These are phyloP conservation scores for Recurvomyces mirabilis DNA, from an alignment of 495 filamentous ascomycete species.

Conservation along the genomic window DNA sequence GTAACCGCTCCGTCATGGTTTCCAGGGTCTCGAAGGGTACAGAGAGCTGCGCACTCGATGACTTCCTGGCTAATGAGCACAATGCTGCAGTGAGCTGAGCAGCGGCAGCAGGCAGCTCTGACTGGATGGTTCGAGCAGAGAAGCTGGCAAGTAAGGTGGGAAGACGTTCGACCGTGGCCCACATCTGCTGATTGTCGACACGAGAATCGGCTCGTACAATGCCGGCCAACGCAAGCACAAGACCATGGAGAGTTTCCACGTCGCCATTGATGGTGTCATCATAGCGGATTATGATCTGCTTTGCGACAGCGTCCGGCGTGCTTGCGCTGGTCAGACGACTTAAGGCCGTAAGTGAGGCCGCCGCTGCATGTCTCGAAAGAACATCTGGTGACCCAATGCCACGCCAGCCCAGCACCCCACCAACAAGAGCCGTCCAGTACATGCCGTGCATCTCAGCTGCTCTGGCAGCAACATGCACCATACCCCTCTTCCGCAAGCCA, in stretches of 20 bases:
- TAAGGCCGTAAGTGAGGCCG: slow-evolving; percentile 38
- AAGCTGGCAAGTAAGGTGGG: neutral
- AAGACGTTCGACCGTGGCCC: neutral
- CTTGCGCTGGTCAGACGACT: slow-evolving; percentile 42
- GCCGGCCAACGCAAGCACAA: slow-evolving; percentile 21
- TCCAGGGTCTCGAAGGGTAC: slow-evolving; percentile 6
- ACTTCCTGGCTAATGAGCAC: slow-evolving; percentile 3
- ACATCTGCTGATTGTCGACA: neutral
- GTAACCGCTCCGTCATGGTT: slow-evolving; percentile 3
- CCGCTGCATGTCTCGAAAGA: slow-evolving; percentile 59
- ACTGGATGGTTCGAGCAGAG: slow-evolving; percentile 10
- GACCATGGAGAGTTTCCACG: slow-evolving; percentile 29
- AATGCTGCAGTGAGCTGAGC: slow-evolving; percentile 2
- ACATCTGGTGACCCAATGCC: slow-evolving; percentile 69
- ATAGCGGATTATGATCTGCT: neutral
- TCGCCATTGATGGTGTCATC: slow-evolving; percentile 8
- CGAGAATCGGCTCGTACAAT: slow-evolving; percentile 3
- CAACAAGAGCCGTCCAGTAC: slow-evolving; percentile 61
- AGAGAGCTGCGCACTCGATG: neutral
- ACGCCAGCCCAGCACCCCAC: slow-evolving; percentile 73
- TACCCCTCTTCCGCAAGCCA: slow-evolving; percentile 69
- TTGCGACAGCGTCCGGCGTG: neutral
- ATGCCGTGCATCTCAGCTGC: slow-evolving; percentile 49
- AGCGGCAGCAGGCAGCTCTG: slow-evolving; percentile 9
- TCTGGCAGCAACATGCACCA: slow-evolving; percentile 59